phyloP scores from a whole-genome alignment of 129 eudicot genomes.

The Solidago caesia region DNA sequence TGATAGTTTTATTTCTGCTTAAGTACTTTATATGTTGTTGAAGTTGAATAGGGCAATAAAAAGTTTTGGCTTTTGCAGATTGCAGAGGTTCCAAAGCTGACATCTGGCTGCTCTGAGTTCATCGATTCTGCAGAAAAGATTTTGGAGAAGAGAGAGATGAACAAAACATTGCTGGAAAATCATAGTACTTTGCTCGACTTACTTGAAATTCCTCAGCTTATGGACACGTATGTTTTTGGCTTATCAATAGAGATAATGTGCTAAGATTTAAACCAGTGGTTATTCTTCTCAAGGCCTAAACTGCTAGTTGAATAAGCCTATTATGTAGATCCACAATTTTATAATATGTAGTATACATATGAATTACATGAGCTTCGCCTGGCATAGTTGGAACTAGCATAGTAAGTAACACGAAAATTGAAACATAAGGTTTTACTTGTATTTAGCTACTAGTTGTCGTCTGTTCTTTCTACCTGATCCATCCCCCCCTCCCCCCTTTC shows the following conservation, averaged over 20 bases:
- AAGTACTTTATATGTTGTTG: not conserved
- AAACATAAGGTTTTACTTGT: not conserved
- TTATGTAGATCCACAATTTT: slow-evolving; percentile 9
- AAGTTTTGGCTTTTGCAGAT: slow-evolving; percentile 56
- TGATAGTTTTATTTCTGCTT: slow-evolving; percentile 3
- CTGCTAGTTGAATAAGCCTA: slow-evolving; percentile 5
- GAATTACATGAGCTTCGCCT: slow-evolving; percentile 16
- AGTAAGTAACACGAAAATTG: slow-evolving; percentile 5
- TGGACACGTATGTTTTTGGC: slow-evolving; percentile 90
- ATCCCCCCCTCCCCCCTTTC: not conserved
- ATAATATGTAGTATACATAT: not conserved
- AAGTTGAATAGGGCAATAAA: slow-evolving; percentile 11
- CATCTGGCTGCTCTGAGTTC: slow-evolving; percentile 96
- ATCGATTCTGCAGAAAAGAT: slow-evolving; percentile 85
- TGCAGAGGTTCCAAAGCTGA: slow-evolving; percentile 88
- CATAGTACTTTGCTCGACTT: slow-evolving; percentile 99
- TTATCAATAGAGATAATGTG: slow-evolving; percentile 24
- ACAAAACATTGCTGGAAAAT: slow-evolving; percentile 81
- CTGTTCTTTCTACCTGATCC: not conserved
- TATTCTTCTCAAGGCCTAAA: slow-evolving; percentile 14
- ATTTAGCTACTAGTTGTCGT: slow-evolving; percentile 9
- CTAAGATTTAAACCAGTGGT: slow-evolving; percentile 25
- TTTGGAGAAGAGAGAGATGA: slow-evolving; percentile 93
- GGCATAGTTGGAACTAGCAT: slow-evolving; percentile 20
- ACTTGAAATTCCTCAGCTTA: slow-evolving; percentile 99